phyloP scores from a whole-genome alignment of 1,139 yeast genomes.

The Candida sp. region DNA sequence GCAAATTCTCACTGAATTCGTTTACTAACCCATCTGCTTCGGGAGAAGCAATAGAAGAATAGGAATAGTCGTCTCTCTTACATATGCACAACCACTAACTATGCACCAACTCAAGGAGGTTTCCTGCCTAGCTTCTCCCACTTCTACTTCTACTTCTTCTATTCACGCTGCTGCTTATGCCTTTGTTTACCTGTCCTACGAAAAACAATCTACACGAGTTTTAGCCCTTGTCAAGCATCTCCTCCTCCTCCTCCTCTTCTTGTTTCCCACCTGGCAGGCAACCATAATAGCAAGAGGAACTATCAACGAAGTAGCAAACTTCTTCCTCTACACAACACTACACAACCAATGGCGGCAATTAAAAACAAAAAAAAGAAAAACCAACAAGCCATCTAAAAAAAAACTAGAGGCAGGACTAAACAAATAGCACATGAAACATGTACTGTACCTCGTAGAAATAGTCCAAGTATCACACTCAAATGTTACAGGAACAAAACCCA shows the following conservation, averaged over 20 bases:
- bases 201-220: too few species aligned
- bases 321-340: too few species aligned
- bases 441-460: background rate
- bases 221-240: too few species aligned
- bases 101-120: background rate
- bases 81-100: background rate
- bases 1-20: background rate
- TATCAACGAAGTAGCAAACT: too few species aligned
- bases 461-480: background rate
- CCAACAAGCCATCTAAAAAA: background rate
- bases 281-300: too few species aligned
- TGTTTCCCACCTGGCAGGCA: too few species aligned
- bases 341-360: background rate
- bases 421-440: background rate
- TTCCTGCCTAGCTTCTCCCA: too few species aligned
- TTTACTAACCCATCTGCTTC: background rate
- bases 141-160: too few species aligned
- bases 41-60: background rate
- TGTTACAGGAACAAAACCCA: background rate
- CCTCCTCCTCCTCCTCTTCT: too few species aligned
- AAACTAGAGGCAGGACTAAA: background rate
- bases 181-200: too few species aligned
- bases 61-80: background rate
- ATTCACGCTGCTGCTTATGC: too few species aligned
- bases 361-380: background rate